Conservation (phyloP, 306 rosid species). For the Corylus avellana region DNA sequence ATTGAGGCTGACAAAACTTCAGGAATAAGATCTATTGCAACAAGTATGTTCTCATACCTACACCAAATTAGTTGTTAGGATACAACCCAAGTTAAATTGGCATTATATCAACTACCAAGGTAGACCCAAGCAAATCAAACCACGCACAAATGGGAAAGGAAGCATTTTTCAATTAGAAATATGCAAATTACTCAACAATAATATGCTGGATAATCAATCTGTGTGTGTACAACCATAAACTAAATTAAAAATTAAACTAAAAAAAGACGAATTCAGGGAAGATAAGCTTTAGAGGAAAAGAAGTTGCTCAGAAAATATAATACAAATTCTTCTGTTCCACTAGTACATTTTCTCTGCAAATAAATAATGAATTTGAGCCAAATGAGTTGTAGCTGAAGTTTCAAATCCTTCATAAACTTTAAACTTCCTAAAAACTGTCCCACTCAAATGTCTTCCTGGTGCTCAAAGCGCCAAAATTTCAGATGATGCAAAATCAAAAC, state of each 20-base stretch:
- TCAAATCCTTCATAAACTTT: neutral
- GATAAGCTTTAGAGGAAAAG: neutral
- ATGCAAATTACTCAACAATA: neutral
- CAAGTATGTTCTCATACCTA: constrained; percentile 88
- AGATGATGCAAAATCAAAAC: neutral
- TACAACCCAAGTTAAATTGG: constrained; percentile 10
- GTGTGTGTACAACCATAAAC: neutral
- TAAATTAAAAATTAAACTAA: neutral
- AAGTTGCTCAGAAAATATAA: neutral
- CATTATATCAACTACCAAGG: neutral
- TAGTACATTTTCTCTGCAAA: neutral
- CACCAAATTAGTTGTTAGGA: constrained; percentile 43
- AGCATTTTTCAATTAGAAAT: neutral
- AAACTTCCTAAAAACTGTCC: neutral
- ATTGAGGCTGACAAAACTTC: constrained; percentile 69
- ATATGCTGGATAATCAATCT: neutral
- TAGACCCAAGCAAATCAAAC: constrained; percentile 13
- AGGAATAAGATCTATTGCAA: constrained; percentile 82
- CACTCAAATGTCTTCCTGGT: neutral
- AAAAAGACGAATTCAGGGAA: neutral
- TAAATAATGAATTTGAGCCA: neutral
- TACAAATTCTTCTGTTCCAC: neutral
- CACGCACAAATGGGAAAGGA: constrained; percentile 5
- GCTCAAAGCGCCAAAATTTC: neutral
- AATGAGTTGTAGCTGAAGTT: neutral